Base-by-base conservation (phyloP, 768 basidiomycete genomes). In the Russula foetens region DNA sequence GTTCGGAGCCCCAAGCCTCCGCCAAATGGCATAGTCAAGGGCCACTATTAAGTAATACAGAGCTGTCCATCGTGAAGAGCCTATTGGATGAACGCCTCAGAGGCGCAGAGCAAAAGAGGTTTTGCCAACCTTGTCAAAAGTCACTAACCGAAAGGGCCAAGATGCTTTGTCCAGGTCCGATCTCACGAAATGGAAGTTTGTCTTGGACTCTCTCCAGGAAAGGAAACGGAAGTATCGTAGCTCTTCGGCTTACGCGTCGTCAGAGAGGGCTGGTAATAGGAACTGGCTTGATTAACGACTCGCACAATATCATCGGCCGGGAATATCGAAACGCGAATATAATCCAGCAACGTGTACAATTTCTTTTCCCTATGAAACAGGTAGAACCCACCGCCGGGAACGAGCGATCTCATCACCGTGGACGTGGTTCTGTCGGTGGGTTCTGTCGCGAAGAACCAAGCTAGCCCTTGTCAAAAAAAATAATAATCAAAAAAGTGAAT, bases 131-230 rank as follows among this genome's bases (percentile, higher is more conserved):
- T 33, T 50, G 29, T 29, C 17, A 33, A 51, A 35, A 56, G 45
- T 44, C 29, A 33, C 61, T 62, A 62, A 58, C 61, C 61, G 46
- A 53, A 62, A 53, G 56, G 61, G 39, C 51, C 56, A 62, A 62
- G 47, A 6, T 8, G 53, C 11, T 3, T 23, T 29, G 21, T n/a
- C 26, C 8, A 44, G 41, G 41, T 8, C 49, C 41, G 23, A 60
- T 35, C 53, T 49, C 49, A 51, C 48, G 28, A 44, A 61, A 61
- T 61, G 60, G 54, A 61, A 51, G 60, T 38, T n/a, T n/a, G 17
- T 3, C 17, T 43, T n/a, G 6, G 6, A n/a, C n/a, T 21, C 24
- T 38, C 11, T 24, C 59, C 51, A 58, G 19, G n/a, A 48, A 62
- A 58, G 61, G 61, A 15, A 58, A 62, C 61, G 61, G 61, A 53